A percentile compares a stretch with the other conserved stretches of the same genome.
Evolutionary conservation across 371 early-diverging fungal genomes (phyloP).

Genomic region (Basidiobolus meristosporus): DNA sequence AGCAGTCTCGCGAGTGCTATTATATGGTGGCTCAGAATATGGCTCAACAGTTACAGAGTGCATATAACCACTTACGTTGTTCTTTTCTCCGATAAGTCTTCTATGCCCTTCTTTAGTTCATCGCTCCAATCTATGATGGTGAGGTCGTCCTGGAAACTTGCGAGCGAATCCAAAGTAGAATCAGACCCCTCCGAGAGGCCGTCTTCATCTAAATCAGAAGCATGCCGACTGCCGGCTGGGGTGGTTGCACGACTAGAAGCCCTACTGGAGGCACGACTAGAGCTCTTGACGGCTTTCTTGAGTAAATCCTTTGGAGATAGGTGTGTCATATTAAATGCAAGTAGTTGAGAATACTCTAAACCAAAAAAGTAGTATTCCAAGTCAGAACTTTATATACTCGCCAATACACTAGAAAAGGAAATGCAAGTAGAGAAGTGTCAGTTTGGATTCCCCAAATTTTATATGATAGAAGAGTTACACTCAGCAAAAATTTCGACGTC

Average conservation of each 20-base stretch:
- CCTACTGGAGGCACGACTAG: not conserved
- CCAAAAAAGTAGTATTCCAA: no score
- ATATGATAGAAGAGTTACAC: no score
- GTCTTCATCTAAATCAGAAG: conserved; percentile 2
- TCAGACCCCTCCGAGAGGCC: conserved; percentile 4
- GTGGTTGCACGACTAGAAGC: not conserved
- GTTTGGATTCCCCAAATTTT: no score
- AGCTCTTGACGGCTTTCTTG: no score
- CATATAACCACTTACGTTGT: conserved; percentile 3
- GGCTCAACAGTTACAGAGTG: not conserved
- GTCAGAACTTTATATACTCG: no score
- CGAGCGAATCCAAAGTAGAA: conserved; percentile 3
- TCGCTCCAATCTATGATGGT: conserved; percentile 3
- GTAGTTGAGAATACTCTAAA: no score
- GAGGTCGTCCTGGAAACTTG: not conserved
- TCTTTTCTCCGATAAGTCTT: conserved; percentile 5
- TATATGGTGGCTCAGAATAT: not conserved
- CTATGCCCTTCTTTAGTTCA: conserved; percentile 3
- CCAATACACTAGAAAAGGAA: no score
- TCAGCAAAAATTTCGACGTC: no score
- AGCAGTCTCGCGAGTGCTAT: conserved; percentile 23
- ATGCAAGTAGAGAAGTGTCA: no score
- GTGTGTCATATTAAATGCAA: no score
- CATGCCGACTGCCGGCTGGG: not conserved
- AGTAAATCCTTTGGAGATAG: no score